These are phyloP conservation scores for Pholiota adiposa DNA, from an alignment of 1,284 basidiomycete genomes.

Conservation along the genomic window DNA sequence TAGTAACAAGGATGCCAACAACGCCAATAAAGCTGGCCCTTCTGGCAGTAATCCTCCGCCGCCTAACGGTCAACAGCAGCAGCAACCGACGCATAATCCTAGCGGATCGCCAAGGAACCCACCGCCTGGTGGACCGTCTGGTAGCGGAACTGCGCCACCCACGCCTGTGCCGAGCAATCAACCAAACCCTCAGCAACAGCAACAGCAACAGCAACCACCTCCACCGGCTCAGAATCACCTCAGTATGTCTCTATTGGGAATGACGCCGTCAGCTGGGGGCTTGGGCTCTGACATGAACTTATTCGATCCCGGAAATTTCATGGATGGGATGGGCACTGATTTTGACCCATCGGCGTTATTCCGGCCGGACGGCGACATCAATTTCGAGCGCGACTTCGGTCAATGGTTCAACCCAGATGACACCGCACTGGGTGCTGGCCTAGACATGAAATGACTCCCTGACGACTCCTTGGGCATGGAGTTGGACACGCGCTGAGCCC, in stretches of 20 bases:
- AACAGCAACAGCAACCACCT: conserved; percentile 20
- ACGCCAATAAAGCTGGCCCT: conserved; percentile 8
- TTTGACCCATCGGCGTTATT: conserved; percentile 47
- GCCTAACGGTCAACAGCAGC: conserved; percentile 11
- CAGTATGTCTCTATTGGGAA: conserved; percentile 43
- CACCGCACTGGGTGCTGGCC: conserved; percentile 22
- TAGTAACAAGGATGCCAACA: conserved; percentile 28
- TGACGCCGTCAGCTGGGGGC: conserved; percentile 23
- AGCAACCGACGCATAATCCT: conserved; percentile 16
- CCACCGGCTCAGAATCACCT: conserved; percentile 20
- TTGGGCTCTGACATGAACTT: conserved; percentile 32
- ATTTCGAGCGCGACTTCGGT: conserved; percentile 70
- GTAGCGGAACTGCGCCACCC: conserved; percentile 46
- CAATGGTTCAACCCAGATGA: conserved; percentile 67
- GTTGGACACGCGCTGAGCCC: conserved; percentile 6
- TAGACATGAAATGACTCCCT: conserved; percentile 24
- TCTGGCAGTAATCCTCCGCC: conserved; percentile 5
- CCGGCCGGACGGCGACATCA: conserved; percentile 50
- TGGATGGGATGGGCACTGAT: conserved; percentile 34
- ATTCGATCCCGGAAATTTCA: conserved; percentile 44
- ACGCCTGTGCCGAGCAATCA: conserved; percentile 46
- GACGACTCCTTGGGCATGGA: conserved; percentile 9
- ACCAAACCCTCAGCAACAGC: conserved; percentile 26
- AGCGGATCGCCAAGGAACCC: conserved; percentile 54
- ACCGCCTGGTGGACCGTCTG: conserved; percentile 35